phyloP scores from a whole-genome alignment of 768 basidiomycete species.

The Termitomyces sp. region DNA sequence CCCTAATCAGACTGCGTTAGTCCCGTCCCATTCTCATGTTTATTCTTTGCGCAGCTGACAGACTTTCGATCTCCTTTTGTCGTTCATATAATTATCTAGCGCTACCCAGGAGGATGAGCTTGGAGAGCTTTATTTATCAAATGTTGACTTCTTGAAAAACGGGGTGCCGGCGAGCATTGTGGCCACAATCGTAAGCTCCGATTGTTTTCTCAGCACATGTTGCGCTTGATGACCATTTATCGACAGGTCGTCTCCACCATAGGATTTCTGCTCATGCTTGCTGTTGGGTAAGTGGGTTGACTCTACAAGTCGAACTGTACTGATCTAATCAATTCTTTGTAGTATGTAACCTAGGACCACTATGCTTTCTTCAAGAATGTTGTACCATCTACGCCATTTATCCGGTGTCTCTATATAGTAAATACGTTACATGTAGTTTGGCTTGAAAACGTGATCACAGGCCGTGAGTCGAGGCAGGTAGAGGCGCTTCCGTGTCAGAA shows the following conservation, averaged over 20 bases:
- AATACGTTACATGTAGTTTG: not conserved
- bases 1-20: slow-evolving; percentile 95
- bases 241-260: slow-evolving; percentile 79
- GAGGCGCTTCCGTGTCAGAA: slow-evolving; percentile 13
- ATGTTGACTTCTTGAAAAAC: slow-evolving; percentile 89
- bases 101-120: slow-evolving; percentile 95
- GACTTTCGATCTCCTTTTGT: slow-evolving; percentile 13
- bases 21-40: slow-evolving; percentile 18
- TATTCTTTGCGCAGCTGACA: slow-evolving; percentile 12
- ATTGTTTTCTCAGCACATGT: slow-evolving; percentile 2
- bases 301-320: not conserved
- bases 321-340: slow-evolving; percentile 1
- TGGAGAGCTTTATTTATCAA: slow-evolving; percentile 82
- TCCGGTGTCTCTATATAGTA: not conserved
- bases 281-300: slow-evolving; percentile 56
- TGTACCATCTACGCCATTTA: not conserved
- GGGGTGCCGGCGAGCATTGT: slow-evolving; percentile 94
- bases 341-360: slow-evolving; percentile 8
- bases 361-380: not conserved
- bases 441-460: not conserved
- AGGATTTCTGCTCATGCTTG: slow-evolving; percentile 75
- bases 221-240: slow-evolving; percentile 11
- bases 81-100: slow-evolving; percentile 33
- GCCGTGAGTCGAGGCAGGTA: not conserved
- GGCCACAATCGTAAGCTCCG: slow-evolving; percentile 65